phyloP scores from a whole-genome alignment of 2,329 filamentous ascomycete species.

The Pseudogymnoascus destructans region DNA sequence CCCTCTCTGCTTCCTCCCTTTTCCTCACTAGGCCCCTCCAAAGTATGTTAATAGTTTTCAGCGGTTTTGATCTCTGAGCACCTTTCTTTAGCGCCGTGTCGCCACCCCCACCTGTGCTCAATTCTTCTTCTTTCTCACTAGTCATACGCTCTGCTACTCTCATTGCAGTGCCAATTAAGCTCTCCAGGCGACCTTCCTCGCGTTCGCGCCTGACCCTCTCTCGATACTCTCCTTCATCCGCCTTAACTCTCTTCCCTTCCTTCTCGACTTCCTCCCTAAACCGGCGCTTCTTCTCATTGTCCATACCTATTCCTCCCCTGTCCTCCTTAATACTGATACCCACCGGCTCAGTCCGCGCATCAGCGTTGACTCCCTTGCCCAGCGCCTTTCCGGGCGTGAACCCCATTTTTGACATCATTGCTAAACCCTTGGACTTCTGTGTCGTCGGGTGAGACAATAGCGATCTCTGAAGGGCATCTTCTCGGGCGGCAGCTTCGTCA shows the following conservation, averaged over 20 bases:
- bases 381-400: conserved; percentile 66
- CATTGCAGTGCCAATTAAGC: conserved; percentile 63
- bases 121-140: conserved; percentile 20
- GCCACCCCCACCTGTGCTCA: conserved; percentile 14
- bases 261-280: conserved; percentile 47
- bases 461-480: conserved; percentile 63
- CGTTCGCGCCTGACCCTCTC: conserved; percentile 58
- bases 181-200: conserved; percentile 55
- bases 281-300: conserved; percentile 71
- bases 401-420: conserved; percentile 96
- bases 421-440: conserved; percentile 68
- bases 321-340: conserved; percentile 64
- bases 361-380: conserved; percentile 44
- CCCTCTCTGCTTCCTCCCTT: conserved; percentile 56
- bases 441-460: conserved; percentile 44
- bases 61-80: conserved; percentile 33
- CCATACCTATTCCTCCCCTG: conserved; percentile 70
- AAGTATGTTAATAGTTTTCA: conserved; percentile 60
- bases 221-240: conserved; percentile 58
- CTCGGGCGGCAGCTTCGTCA: conserved; percentile 57
- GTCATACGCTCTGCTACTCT: conserved; percentile 66
- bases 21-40: conserved; percentile 64
- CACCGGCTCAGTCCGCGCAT: conserved; percentile 53
- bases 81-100: conserved; percentile 18
- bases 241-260: conserved; percentile 46